Evolutionary conservation across 208 protist species (phyloP), one percentile per base, ranked within the genome.

Genomic region (Crithidia brevicula): DNA sequence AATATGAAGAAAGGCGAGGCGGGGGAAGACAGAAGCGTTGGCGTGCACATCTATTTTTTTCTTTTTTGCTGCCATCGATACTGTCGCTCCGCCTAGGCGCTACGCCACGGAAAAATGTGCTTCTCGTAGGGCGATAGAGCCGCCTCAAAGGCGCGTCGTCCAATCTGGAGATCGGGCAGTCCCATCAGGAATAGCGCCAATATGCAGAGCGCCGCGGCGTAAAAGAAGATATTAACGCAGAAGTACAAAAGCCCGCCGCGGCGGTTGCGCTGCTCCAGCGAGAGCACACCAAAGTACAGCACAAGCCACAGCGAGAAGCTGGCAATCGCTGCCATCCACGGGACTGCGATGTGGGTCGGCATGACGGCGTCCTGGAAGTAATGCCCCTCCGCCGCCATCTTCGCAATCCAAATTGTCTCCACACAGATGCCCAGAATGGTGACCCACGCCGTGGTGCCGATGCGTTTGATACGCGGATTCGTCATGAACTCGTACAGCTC

Each of bases 401-500:
- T 93, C n/a, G 34, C 50, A 45, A 91, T 89, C 49, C 78, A 83
- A 13, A 91, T 75, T 18, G 79, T 86, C 64, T 98, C 94, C 18
- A 96, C 62, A 3, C 80, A 50, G 47, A 97, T 74, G 40, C 61
- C 82, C 25, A 92, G 81, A 33, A 85, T 85, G 11, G 79, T 79
- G 20, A 98, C 86, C 93, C 97, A 98, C 18, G 88, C 86, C 34
- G 84, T 92, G 3, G 95, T 88, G 59, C 95, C 94, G 43, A 98
- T 70, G 47, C 91, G 91, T 63, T 94, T 90, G 36, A 86, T 85
- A 30, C 15, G 31, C 22, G 81, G 63, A 59, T 94, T 86, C 20
- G 72, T 79, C 42, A 98, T 88, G 71, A 89, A 99, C 66, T 96
- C 74, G 72, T 99, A 99, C 68, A 90, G 89, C 79, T 99, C 96